Conservation (phyloP, 495 filamentous ascomycete species). For the Neurospora tetraspora region DNA sequence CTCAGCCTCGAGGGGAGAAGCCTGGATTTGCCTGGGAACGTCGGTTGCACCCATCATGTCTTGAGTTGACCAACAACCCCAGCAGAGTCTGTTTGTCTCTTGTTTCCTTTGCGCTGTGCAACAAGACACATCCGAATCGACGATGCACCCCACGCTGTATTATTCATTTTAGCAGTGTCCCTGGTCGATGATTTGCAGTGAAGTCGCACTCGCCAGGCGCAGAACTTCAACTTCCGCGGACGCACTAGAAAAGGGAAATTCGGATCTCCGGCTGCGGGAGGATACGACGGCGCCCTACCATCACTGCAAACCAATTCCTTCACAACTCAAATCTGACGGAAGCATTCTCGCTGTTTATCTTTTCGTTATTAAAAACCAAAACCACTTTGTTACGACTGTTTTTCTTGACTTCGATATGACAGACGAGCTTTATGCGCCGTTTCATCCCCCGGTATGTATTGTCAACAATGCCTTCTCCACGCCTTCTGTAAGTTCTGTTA, state of each 20-base stretch:
- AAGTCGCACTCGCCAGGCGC: neutral
- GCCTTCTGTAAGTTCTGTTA: neutral
- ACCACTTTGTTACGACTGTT: neutral
- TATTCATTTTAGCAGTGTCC: neutral
- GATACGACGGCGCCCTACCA: neutral
- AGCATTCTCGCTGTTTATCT: neutral
- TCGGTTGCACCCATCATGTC: neutral
- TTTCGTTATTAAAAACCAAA: neutral
- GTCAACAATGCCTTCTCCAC: neutral
- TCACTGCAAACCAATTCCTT: neutral
- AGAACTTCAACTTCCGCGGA: neutral
- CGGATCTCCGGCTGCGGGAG: neutral
- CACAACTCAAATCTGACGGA: neutral
- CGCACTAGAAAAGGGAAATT: neutral
- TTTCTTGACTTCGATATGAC: neutral
- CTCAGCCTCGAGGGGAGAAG: neutral
- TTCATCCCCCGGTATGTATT: neutral
- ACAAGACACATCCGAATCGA: neutral
- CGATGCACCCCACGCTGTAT: neutral
- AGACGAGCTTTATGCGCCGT: neutral
- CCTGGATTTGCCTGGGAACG: neutral
- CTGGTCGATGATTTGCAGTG: neutral
- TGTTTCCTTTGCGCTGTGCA: neutral
- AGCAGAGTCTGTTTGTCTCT: neutral
- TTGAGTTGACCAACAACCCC: neutral